Evolutionary conservation across 2,329 filamentous ascomycete genomes (phyloP).

Genomic region (Ceratocystis colombiana): DNA sequence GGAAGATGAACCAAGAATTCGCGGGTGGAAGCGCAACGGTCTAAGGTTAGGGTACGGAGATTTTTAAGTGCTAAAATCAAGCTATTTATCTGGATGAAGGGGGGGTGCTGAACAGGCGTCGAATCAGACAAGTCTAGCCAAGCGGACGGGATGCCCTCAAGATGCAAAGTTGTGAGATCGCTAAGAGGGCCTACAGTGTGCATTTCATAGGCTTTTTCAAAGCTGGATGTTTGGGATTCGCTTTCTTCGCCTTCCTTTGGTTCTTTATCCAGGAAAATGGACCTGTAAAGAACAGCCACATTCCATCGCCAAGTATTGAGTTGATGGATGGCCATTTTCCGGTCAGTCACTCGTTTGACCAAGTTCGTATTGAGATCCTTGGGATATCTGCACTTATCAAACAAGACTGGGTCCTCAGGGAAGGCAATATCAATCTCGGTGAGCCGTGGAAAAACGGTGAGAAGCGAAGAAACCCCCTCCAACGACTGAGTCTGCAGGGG

Average conservation of each 20-base stretch:
- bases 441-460: background rate
- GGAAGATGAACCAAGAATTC: background rate
- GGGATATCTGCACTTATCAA: background rate
- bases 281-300: background rate
- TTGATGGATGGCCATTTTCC: background rate
- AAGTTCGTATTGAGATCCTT: background rate
- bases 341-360: background rate
- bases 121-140: background rate
- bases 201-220: conserved; percentile 9
- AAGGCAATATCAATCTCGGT: conserved; percentile 9
- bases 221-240: background rate
- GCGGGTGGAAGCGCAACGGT: background rate
- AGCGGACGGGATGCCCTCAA: background rate
- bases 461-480: background rate
- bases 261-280: background rate
- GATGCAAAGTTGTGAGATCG: background rate
- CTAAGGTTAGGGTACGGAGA: conserved; percentile 5
- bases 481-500: background rate
- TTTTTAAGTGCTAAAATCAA: background rate
- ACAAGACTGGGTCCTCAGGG: background rate
- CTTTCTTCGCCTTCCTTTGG: background rate
- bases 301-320: conserved; percentile 8
- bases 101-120: background rate
- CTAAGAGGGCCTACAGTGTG: conserved; percentile 7
- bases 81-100: background rate